phyloP scores from a whole-genome alignment of 2,329 filamentous ascomycete genomes.

The Setomelanomma holmii region DNA sequence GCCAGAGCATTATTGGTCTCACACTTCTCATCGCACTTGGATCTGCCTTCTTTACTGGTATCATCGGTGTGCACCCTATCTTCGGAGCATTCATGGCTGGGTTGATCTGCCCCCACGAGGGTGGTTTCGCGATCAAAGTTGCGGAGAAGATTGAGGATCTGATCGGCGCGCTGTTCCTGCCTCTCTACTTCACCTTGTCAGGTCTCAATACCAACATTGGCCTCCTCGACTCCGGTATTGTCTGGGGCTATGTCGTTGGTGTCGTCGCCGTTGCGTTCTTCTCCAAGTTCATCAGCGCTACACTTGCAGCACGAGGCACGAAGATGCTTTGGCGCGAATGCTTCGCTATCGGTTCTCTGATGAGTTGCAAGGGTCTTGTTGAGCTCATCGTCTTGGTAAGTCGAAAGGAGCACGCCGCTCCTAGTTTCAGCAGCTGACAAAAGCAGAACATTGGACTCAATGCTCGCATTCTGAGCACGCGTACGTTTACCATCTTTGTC shows the following conservation, averaged over 20 bases:
- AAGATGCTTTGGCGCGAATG: constrained; percentile 91
- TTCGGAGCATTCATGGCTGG: constrained; percentile 93
- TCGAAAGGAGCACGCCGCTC: not conserved
- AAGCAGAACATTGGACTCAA: constrained; percentile 79
- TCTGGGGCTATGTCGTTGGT: constrained; percentile 89
- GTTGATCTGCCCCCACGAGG: constrained; percentile 87
- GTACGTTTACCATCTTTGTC: constrained; percentile 92
- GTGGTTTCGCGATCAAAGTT: constrained; percentile 87
- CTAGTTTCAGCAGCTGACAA: constrained; percentile 28
- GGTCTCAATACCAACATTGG: constrained; percentile 89
- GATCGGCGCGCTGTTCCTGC: constrained; percentile 81
- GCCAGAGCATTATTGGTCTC: constrained; percentile 81
- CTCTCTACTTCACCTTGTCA: constrained; percentile 92
- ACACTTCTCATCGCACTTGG: constrained; percentile 80
- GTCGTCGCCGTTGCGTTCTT: constrained; percentile 82
- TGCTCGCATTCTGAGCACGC: constrained; percentile 78
- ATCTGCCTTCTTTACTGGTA: constrained; percentile 85
- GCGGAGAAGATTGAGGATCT: constrained; percentile 96
- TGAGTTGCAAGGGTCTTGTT: constrained; percentile 96
- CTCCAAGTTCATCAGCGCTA: constrained; percentile 84
- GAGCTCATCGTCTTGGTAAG: constrained; percentile 91
- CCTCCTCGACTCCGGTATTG: constrained; percentile 78
- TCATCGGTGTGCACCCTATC: constrained; percentile 93
- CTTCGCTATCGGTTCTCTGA: constrained; percentile 83
- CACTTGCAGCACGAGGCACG: constrained; percentile 75